These are phyloP conservation scores for Choricystis sp. DNA, from an alignment of 139 green algal genomes.

Conservation along the genomic window DNA sequence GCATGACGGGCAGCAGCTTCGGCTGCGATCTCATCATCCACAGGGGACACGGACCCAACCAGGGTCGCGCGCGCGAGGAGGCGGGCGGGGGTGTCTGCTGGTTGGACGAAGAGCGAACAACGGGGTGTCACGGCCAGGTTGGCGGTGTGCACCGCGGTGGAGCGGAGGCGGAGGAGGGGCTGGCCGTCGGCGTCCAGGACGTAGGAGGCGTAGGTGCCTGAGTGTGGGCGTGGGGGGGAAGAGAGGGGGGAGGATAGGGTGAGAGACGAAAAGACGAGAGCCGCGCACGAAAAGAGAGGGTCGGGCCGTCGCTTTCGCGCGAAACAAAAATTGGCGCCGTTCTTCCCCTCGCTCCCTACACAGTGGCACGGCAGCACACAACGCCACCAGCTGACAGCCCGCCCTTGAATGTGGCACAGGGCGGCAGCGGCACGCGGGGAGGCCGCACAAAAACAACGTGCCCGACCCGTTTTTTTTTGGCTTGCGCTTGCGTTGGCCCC, in stretches of 20 bases:
- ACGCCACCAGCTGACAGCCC: too few relatives aligned
- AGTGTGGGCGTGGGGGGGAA: too few relatives aligned
- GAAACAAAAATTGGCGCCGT: too few relatives aligned
- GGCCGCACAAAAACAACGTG: too few relatives aligned
- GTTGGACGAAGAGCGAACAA: slow-evolving; percentile 71
- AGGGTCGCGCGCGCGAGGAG: slow-evolving; percentile 58
- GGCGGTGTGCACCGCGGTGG: slow-evolving; percentile 43
- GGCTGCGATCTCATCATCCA: slow-evolving; percentile 14
- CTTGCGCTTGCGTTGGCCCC: too few relatives aligned
- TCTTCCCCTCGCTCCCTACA: too few relatives aligned
- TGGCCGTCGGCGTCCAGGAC: slow-evolving; percentile 50
- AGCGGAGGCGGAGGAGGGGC: slow-evolving; percentile 45
- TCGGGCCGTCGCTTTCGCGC: too few relatives aligned
- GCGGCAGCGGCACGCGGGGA: too few relatives aligned
- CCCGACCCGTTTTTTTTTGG: too few relatives aligned
- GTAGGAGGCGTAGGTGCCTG: slow-evolving; percentile 55
- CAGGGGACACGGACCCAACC: slow-evolving; percentile 32
- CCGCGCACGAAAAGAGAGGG: too few relatives aligned
- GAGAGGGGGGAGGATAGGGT: neutral
- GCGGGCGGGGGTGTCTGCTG: slow-evolving; percentile 40
- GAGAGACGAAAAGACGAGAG: neutral
- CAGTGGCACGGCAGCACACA: too few relatives aligned
- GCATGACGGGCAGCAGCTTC: slow-evolving; percentile 18
- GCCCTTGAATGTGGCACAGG: too few relatives aligned
- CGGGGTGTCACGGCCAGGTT: slow-evolving; percentile 39